These are phyloP conservation scores for Adansonia rubrostipa DNA, from an alignment of 441 rosid genomes.

Conservation along the genomic window DNA sequence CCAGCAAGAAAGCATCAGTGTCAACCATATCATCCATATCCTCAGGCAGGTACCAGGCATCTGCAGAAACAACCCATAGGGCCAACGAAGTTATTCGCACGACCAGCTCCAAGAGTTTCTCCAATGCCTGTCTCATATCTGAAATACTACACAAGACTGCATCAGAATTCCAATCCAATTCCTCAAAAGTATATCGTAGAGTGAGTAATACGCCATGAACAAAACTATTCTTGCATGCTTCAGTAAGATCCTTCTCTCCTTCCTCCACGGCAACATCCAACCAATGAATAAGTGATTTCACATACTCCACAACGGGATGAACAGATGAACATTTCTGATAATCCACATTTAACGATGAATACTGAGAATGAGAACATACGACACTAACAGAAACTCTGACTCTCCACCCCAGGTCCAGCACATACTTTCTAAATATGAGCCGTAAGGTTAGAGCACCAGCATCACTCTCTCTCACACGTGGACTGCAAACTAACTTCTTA, in stretches of 20 bases:
- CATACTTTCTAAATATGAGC: slow-evolving; percentile 91
- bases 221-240: slow-evolving; percentile 88
- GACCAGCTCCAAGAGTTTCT: slow-evolving; percentile 78
- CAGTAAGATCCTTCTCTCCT: slow-evolving; percentile 81
- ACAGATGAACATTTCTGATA: slow-evolving; percentile 34
- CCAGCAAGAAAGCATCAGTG: slow-evolving; percentile 62
- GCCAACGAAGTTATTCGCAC: slow-evolving; percentile 85
- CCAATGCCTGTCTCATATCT: slow-evolving; percentile 72
- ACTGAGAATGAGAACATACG: slow-evolving; percentile 51
- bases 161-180: slow-evolving; percentile 86
- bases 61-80: slow-evolving; percentile 96
- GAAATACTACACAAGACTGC: slow-evolving; percentile 61
- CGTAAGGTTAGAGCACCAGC: slow-evolving; percentile 89
- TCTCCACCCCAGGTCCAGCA: slow-evolving; percentile 81
- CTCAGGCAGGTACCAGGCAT: slow-evolving; percentile 86
- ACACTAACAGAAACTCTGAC: slow-evolving; percentile 64
- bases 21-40: slow-evolving; percentile 84
- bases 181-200: slow-evolving; percentile 92
- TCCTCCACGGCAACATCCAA: slow-evolving; percentile 68
- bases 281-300: slow-evolving; percentile 82
- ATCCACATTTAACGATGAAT: slow-evolving; percentile 39
- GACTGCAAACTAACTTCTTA: slow-evolving; percentile 84
- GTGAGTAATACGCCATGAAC: slow-evolving; percentile 94
- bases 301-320: slow-evolving; percentile 73
- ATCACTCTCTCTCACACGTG: slow-evolving; percentile 99